Base-by-base conservation (phyloP, 2,329 filamentous ascomycete species). In the Aspergillus sclerotialis region DNA sequence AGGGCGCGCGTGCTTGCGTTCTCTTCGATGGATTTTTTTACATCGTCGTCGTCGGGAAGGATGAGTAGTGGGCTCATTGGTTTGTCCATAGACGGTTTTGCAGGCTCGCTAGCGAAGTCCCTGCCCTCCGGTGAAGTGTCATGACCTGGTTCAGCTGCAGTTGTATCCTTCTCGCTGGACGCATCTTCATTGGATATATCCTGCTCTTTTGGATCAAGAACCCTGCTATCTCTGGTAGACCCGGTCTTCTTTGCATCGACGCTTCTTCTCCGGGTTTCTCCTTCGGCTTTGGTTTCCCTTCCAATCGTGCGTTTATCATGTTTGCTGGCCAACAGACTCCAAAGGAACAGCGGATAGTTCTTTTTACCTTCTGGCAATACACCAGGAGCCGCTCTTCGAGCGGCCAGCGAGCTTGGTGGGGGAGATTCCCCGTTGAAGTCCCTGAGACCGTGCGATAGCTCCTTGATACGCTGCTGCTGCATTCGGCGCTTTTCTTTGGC, bases 291-390 rank as follows among this genome's bases (percentile, higher is more conserved):
- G 2, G 43, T 31, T 23, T 61, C 57, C 29, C 49, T 53, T 28
- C 55, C 50, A 10, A 93, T 71, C 0, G 83, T 84, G 42, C 72
- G 72, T 58, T 90, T 76, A 54, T 96, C 92, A 53, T 95, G 87
- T 55, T 84, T 93, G 29, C 82, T 89, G 10, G 86, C 88, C 84
- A 88, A 93, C 1, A 82, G 69, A 32, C 80, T 84, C 90, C 90
- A 96, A 44, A 95, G 65, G 2, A 80, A 77, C 58, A 95, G 68
- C 6, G 83, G 85, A 61, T 82, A 76, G 44, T 84, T 88, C 69
- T 76, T 80, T 45, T 63, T 51, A 4, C 40, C 44, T 13, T 50
- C 43, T 11, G 53, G 52, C 19, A 56, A 33, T 4, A 57, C 49
- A 2, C 51, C 58, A 6, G 53, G 55, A 9, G 55, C 56, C 8